These are phyloP conservation scores for Teunomyces pallodes DNA, from an alignment of 805 yeast genomes.

Conservation along the genomic window DNA sequence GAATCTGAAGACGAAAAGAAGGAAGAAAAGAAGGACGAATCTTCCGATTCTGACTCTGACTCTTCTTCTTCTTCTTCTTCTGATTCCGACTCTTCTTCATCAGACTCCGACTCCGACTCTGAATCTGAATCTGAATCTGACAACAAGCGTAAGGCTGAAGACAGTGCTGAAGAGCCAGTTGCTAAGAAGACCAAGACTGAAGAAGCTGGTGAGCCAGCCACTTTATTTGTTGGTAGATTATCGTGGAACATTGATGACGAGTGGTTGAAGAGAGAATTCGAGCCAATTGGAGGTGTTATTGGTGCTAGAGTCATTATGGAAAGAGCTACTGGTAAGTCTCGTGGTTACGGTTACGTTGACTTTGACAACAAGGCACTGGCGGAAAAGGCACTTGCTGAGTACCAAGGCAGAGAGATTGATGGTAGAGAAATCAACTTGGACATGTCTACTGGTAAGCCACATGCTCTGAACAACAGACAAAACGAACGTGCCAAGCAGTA, in stretches of 20 bases:
- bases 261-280: conserved; percentile 87
- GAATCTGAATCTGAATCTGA: conserved; percentile 33
- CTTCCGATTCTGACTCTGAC: conserved; percentile 14
- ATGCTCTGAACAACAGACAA: conserved; percentile 49
- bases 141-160: conserved; percentile 20
- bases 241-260: conserved; percentile 97
- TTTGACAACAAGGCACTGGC: conserved; percentile 76
- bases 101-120: conserved; percentile 30
- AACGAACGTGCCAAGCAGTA: conserved; percentile 80
- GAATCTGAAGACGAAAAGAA: conserved; percentile 15
- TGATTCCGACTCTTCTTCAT: conserved; percentile 23
- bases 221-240: conserved; percentile 93
- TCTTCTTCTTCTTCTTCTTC: conserved; percentile 15
- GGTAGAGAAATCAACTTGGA: conserved; percentile 96
- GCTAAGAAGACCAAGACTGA: conserved; percentile 54
- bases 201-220: conserved; percentile 62
- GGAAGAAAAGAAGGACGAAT: conserved; percentile 14
- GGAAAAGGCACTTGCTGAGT: conserved; percentile 77
- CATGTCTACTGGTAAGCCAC: conserved; percentile 82
- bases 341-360: conserved; percentile 98
- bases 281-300: conserved; percentile 73
- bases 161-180: conserved; percentile 23
- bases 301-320: conserved; percentile 93
- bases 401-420: conserved; percentile 93
- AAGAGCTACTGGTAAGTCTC: conserved; percentile 86